Evolutionary conservation across 768 basidiomycete genomes (phyloP).

Genomic region (Dacryopinax spathularia): DNA sequence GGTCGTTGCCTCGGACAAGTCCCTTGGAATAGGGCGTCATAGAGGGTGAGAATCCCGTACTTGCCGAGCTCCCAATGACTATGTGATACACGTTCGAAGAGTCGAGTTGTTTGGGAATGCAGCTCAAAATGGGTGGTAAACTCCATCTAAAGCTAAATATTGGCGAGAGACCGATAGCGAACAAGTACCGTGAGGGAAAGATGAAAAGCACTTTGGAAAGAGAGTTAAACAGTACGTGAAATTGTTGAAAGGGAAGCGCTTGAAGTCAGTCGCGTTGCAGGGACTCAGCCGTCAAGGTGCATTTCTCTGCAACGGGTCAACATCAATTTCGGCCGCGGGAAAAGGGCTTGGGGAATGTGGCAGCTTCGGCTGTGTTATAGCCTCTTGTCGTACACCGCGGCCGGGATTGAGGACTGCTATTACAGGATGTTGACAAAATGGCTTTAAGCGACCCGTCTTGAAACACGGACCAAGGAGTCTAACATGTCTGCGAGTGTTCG

Average conservation of each 20-base stretch:
- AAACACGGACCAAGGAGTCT: constrained; percentile 80
- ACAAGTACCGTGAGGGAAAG: constrained; percentile 75
- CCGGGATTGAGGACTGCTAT: constrained; percentile 51
- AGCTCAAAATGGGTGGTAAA: constrained; percentile 73
- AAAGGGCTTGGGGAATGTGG: constrained; percentile 47
- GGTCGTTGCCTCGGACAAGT: constrained; percentile 59
- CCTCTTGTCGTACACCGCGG: constrained; percentile 38
- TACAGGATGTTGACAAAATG: constrained; percentile 66
- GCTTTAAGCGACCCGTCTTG: constrained; percentile 70
- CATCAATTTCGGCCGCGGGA: constrained; percentile 50
- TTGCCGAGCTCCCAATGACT: too few species aligned
- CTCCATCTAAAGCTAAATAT: constrained; percentile 77
- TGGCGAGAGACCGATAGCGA: constrained; percentile 70
- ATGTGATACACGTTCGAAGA: constrained; percentile 61
- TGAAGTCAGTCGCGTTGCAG: constrained; percentile 51
- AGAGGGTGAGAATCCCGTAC: constrained; percentile 54
- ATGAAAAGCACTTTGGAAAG: constrained; percentile 71
- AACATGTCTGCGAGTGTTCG: constrained; percentile 70
- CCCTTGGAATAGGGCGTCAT: constrained; percentile 65
- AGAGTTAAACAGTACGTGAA: constrained; percentile 71
- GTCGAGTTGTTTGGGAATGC: constrained; percentile 79
- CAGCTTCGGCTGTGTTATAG: constrained; percentile 56
- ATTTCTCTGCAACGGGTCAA: constrained; percentile 48
- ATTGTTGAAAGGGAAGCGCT: constrained; percentile 68
- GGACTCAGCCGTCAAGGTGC: constrained; percentile 43